These are phyloP conservation scores for Neopestalotiopsis sp. DNA, from an alignment of 2,329 filamentous ascomycete genomes.

Conservation along the genomic window DNA sequence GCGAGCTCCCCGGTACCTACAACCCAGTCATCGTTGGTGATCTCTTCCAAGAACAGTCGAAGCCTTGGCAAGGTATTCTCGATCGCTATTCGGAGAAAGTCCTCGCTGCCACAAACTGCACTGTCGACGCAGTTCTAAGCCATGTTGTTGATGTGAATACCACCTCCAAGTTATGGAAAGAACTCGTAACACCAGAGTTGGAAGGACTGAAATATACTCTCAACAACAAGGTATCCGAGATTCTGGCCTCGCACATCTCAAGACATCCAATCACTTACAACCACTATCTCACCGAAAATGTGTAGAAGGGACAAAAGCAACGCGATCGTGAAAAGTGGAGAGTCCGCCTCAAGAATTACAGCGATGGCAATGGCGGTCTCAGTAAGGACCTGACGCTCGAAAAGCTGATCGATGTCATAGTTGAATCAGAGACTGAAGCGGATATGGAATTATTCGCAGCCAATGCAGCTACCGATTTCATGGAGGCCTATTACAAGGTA, in stretches of 20 bases:
- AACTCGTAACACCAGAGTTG: slow-evolving; percentile 28
- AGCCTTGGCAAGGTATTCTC: slow-evolving; percentile 34
- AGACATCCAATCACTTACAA: slow-evolving; percentile 47
- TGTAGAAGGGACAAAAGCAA: slow-evolving; percentile 34
- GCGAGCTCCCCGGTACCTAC: slow-evolving; percentile 41
- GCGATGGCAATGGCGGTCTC: background rate
- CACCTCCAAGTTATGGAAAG: slow-evolving; percentile 24
- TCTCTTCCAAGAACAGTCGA: slow-evolving; percentile 38
- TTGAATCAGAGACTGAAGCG: background rate
- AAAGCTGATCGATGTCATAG: background rate
- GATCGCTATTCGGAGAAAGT: slow-evolving; percentile 23
- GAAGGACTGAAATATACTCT: slow-evolving; percentile 25
- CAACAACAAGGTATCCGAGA: slow-evolving; percentile 29
- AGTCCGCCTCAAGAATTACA: background rate
- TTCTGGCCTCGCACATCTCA: slow-evolving; percentile 31
- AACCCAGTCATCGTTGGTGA: slow-evolving; percentile 40
- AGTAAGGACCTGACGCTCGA: background rate
- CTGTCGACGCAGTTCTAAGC: slow-evolving; percentile 25
- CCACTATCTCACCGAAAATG: slow-evolving; percentile 38
- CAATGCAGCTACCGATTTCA: slow-evolving; percentile 15
- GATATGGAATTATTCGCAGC: slow-evolving; percentile 16
- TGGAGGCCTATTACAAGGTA: slow-evolving; percentile 25
- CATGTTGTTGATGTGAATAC: slow-evolving; percentile 29
- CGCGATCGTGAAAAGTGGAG: slow-evolving; percentile 2
- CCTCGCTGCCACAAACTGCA: slow-evolving; percentile 23